Evolutionary conservation across 106 monocot species (phyloP).

Genomic region (Cymbidium sinense): DNA sequence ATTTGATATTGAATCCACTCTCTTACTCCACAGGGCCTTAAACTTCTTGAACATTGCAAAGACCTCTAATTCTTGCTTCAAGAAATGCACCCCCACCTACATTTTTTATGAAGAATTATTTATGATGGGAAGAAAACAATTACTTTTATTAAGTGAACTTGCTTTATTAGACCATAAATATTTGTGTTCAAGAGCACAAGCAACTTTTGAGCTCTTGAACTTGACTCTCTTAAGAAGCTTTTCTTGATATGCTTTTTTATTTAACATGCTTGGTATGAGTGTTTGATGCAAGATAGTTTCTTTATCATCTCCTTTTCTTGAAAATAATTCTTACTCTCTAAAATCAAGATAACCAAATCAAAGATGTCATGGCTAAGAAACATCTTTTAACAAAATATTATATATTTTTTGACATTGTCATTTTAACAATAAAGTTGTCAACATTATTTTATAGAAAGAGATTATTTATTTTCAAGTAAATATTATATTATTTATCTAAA

Average conservation of each 20-base stretch:
- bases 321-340: background rate
- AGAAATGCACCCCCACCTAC: no score
- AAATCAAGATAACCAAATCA: conserved; percentile 6
- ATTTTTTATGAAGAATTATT: conserved; percentile 3
- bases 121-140: conserved; percentile 3
- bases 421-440: no score
- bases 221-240: conserved; percentile 1
- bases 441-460: no score
- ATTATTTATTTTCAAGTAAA: no score
- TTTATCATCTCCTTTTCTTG: conserved; percentile 14
- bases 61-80: background rate
- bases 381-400: no score
- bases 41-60: background rate
- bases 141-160: background rate
- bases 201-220: background rate
- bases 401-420: no score
- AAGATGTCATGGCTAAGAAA: background rate
- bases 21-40: background rate
- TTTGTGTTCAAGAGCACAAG: background rate
- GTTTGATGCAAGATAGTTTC: background rate
- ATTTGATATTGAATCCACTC: background rate
- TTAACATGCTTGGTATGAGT: background rate
- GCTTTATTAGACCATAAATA: background rate
- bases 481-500: no score
- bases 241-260: background rate